A percentile compares a stretch with the other conserved stretches of the same genome.
These are phyloP conservation scores for Magnolia officinalis DNA, from an alignment of 164 flowering plant species.

Conservation along the genomic window DNA sequence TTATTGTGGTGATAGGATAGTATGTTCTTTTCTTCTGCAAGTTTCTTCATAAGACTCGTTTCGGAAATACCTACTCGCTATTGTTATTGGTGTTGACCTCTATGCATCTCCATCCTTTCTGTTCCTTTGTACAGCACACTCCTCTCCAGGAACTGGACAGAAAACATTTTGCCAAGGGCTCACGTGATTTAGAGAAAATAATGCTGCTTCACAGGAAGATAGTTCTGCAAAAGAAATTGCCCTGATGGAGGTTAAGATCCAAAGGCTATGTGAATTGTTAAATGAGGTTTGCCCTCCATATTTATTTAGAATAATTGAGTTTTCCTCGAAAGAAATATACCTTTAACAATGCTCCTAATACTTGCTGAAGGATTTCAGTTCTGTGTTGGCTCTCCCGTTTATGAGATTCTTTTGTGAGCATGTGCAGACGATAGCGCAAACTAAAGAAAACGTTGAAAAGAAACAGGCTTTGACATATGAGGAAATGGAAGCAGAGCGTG, in stretches of 20 bases:
- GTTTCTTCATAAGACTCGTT: neutral
- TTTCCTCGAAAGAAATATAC: neutral
- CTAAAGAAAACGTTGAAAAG: conserved; percentile 88
- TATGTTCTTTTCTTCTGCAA: neutral
- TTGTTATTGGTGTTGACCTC: neutral
- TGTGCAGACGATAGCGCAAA: conserved; percentile 66
- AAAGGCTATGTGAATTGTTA: conserved; percentile 67
- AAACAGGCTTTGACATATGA: conserved; percentile 94
- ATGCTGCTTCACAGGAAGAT: conserved; percentile 35
- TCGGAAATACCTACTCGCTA: neutral
- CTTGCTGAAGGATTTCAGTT: neutral
- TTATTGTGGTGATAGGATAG: neutral
- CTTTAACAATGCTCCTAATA: neutral
- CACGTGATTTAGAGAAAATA: conserved; percentile 50
- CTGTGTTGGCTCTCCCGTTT: neutral
- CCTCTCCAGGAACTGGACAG: conserved; percentile 82
- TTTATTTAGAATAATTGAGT: too few relatives aligned
- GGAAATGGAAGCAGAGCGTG: conserved; percentile 93
- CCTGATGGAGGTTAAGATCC: conserved; percentile 74
- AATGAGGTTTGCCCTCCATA: conserved; percentile 51
- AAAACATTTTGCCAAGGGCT: conserved; percentile 87
- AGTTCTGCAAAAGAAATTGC: conserved; percentile 67
- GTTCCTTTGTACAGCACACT: conserved; percentile 52
- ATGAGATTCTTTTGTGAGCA: conserved; percentile 7
- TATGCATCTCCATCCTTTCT: neutral